phyloP scores from a whole-genome alignment of 176 grass and related monocot species.

The Pontederia paniculata region DNA sequence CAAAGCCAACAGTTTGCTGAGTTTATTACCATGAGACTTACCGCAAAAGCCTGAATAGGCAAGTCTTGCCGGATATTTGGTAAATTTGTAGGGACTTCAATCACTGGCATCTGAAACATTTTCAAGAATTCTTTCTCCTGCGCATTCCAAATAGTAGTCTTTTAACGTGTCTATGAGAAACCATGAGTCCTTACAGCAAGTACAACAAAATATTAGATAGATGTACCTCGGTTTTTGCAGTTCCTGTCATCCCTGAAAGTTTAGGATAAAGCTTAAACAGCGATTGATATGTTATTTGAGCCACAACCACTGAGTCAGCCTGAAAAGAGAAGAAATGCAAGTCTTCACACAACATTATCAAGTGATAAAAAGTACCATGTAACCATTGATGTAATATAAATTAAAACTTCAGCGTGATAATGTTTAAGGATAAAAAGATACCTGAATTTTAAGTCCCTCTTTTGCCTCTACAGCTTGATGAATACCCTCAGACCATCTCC shows the following conservation, averaged over 20 bases:
- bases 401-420: background rate
- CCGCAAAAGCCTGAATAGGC: constrained; percentile 96
- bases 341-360: constrained; percentile 11
- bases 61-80: constrained; percentile 80
- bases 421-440: constrained; percentile 22
- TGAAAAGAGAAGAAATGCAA: constrained; percentile 39
- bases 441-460: constrained; percentile 91
- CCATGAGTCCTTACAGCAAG: background rate
- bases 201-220: background rate
- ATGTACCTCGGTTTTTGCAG: constrained; percentile 87
- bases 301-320: constrained; percentile 90
- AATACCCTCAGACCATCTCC: constrained; percentile 98
- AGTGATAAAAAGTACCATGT: constrained; percentile 1
- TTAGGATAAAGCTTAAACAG: constrained; percentile 98
- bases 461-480: constrained; percentile 99
- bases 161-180: background rate
- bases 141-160: constrained; percentile 20
- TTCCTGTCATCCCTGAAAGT: constrained; percentile 98
- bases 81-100: constrained; percentile 92
- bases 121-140: constrained; percentile 96
- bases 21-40: constrained; percentile 19
- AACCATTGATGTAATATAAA: background rate
- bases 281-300: constrained; percentile 96
- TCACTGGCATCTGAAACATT: constrained; percentile 98
- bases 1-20: background rate